A percentile compares a stretch with the other conserved stretches of the same genome.
phyloP scores from a whole-genome alignment of 2,329 filamentous ascomycete genomes.

The Fusarium sp. region DNA sequence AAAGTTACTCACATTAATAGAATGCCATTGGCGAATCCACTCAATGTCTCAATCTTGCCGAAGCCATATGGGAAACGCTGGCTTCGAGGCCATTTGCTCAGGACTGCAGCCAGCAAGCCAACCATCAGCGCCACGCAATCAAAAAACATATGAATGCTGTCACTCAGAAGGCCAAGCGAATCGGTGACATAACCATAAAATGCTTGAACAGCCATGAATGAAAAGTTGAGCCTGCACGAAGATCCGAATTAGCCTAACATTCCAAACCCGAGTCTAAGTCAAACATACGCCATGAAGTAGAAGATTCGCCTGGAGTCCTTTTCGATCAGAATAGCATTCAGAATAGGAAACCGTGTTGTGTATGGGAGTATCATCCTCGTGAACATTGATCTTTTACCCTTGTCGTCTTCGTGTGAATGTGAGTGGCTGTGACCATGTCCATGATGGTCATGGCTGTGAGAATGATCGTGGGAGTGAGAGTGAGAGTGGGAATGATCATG shows the following conservation, averaged over 20 bases:
- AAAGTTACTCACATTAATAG: constrained; percentile 78
- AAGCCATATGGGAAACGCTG: constrained; percentile 92
- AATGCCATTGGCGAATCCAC: constrained; percentile 95
- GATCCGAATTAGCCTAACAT: constrained; percentile 23
- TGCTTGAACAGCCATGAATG: constrained; percentile 93
- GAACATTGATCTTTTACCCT: constrained; percentile 70
- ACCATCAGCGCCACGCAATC: constrained; percentile 94
- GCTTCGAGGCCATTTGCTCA: constrained; percentile 96
- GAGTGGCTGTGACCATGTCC: constrained; percentile 46
- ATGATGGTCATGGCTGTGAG: constrained; percentile 37
- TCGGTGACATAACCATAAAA: constrained; percentile 95
- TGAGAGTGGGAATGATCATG: constrained; percentile 40
- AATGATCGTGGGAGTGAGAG: constrained; percentile 29
- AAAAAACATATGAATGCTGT: constrained; percentile 99
- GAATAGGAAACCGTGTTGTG: constrained; percentile 77
- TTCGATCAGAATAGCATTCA: constrained; percentile 88
- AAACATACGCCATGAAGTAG: constrained; percentile 88
- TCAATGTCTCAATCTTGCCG: constrained; percentile 95
- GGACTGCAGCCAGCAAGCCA: constrained; percentile 89
- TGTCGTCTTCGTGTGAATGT: constrained; percentile 51
- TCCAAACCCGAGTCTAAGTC: neutral
- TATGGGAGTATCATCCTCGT: constrained; percentile 78
- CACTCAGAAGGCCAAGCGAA: constrained; percentile 92
- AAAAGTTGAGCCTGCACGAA: constrained; percentile 80
- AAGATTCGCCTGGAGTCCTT: constrained; percentile 95